Base-by-base conservation (phyloP, 78 protist species). In the Dictyostelium purpureum region DNA sequence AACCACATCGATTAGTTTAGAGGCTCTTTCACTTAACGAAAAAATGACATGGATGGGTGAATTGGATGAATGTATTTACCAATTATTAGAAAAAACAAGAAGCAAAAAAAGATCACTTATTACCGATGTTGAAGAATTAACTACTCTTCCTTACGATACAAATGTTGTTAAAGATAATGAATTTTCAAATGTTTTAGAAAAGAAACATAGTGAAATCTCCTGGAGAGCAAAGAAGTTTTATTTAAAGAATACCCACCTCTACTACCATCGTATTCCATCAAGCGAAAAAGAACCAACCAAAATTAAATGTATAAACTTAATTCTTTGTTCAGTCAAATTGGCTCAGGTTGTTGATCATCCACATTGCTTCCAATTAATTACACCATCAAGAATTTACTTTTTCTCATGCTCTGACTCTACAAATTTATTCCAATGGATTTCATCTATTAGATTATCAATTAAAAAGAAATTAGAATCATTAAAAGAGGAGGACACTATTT, bases 351-450 rank as follows among this genome's bases (percentile, higher is more conserved):
- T 90, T 5, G 81, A 90, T 31, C 74, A 75, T 42, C 88, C 85
- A 77, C 81, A 90, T 65, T 90, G 88, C 43, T 90, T 90, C 89
- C 94, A 90, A 78, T 70, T 90, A 74, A 75, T 35, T 35, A 77
- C 94, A 47, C 87, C 94, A 7, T 40, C 61, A 1, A 37, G 94
- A 47, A 90, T 90, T 69, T 90, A 90, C 33, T 79, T 79, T 28
- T 90, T 90, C 56, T 65, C 88, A 21, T 73, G 90, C 19, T 63
- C 37, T n/a, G 89, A 76, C 43, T 56, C 59, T 1, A 56, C 74
- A 0, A 33, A 43, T 9, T n/a, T 90, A 21, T 90, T 77, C 82
- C 87, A 65, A 35, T 90, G 94, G 94, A 78, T 90, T 10, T 81
- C 79, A 10, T 40, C 42, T 19, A 90, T 90, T 65, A 52, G 94